phyloP scores from a whole-genome alignment of 805 yeast genomes.

The Saccharomyces paradoxus region DNA sequence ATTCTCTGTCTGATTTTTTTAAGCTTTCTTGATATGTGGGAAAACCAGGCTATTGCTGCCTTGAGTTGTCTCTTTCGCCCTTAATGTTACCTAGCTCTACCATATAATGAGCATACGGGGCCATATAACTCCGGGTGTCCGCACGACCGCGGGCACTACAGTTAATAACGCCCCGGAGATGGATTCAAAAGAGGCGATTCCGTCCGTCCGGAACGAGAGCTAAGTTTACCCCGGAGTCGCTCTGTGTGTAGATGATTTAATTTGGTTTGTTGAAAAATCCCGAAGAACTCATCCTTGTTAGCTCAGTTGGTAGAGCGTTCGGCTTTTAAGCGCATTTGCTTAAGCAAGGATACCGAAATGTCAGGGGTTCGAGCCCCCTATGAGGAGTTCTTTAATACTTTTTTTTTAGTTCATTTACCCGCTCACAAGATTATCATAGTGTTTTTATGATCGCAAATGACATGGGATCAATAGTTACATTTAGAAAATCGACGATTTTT shows the following conservation, averaged over 20 bases:
- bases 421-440: no score
- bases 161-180: background rate
- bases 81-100: background rate
- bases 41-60: background rate
- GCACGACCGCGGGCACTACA: background rate
- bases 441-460: no score
- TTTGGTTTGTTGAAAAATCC: no score
- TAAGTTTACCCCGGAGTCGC: background rate
- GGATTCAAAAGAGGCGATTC: background rate
- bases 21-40: background rate
- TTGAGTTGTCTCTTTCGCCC: background rate
- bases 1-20: background rate
- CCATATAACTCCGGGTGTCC: background rate
- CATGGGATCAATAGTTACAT: background rate
- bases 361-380: conserved; percentile 47
- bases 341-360: conserved; percentile 38
- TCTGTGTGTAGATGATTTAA: no score
- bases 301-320: conserved; percentile 69
- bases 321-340: conserved; percentile 44
- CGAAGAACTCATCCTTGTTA: conserved; percentile 42
- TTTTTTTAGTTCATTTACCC: no score
- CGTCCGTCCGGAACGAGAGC: background rate
- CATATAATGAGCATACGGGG: background rate
- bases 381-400: conserved; percentile 37
- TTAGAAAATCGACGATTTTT: background rate